Base-by-base conservation (phyloP, 257 asterid species). In the Penstemon eatonii region DNA sequence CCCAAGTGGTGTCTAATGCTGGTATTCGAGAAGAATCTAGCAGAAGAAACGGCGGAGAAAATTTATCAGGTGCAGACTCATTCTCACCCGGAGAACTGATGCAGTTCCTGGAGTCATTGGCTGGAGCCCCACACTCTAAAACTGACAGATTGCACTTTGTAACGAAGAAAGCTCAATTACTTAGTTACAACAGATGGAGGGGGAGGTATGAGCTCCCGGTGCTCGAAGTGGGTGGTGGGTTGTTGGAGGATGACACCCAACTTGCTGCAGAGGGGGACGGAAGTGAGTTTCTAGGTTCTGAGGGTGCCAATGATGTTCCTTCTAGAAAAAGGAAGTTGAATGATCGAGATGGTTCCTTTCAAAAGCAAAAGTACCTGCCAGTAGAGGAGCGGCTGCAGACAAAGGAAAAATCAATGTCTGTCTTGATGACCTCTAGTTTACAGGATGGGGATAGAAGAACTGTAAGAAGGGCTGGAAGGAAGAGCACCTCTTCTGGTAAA, bases 141-240 rank as follows among this genome's bases (percentile, higher is more conserved):
- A 47, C 71, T 52, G 81, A 83, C 61, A 77, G 73, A 66, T 62
- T 92, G 80, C 75, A 77, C 5, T 73, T 82, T 68, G 63, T 60
- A 6, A 64, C 58, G 5, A 68, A 68, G 50, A 87, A 75, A 77
- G 89, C 96, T 53, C 89, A 81, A 66, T 50, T 87, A 62, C 65
- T 67, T 73, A 82, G 92, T 43, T 92, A 84, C 75, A 80, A 67
- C 60, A 79, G 86, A 46, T 85, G 92, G 92, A 87, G 80, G 59
- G 93, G 96, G 25, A 71, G 56, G 57, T 43, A 68, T 70, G 69
- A 73, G 73, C 84, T 86, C 49, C 85, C 92, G 5, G 71, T 11
- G 36, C 37, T 86, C 46, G 74, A 75, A 77, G 76, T 64, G 66
- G 52, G 52, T 58, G 43, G 54, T 43, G 73, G 56, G 11, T 59